phyloP scores from a whole-genome alignment of 2,329 filamentous ascomycete species.

The Aspergillus terreus region DNA sequence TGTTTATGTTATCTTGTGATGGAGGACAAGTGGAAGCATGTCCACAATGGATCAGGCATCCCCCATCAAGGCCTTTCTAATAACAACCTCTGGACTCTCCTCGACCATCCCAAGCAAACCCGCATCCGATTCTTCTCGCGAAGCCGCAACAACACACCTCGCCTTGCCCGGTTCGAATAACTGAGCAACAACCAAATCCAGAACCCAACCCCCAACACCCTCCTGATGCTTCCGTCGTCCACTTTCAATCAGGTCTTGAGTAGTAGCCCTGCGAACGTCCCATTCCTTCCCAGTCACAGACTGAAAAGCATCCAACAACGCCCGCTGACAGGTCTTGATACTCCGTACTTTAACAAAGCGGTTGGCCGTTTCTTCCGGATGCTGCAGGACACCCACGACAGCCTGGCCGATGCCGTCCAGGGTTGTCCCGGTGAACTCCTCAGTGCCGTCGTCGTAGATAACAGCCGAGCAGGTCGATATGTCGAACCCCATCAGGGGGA shows the following conservation, averaged over 20 bases:
- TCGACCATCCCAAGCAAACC: slow-evolving; percentile 3
- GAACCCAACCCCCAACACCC: slow-evolving; percentile 1
- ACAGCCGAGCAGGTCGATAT: not conserved
- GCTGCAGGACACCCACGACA: slow-evolving; percentile 7
- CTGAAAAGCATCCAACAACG: slow-evolving; percentile 10
- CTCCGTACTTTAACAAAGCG: slow-evolving; percentile 6
- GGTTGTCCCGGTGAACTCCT: slow-evolving; percentile 6
- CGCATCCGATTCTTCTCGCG: slow-evolving; percentile 3
- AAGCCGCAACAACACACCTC: slow-evolving; percentile 3
- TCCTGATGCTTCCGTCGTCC: slow-evolving; percentile 2
- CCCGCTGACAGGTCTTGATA: slow-evolving; percentile 6
- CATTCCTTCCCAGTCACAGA: slow-evolving; percentile 3
- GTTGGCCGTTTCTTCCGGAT: slow-evolving; percentile 8
- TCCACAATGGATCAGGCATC: not conserved
- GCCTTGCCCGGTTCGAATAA: slow-evolving; percentile 2
- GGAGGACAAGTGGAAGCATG: not conserved
- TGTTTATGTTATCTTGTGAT: no score
- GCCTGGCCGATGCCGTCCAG: slow-evolving; percentile 8
- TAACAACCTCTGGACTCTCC: slow-evolving; percentile 1
- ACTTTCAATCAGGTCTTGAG: not conserved
- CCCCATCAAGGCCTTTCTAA: not conserved
- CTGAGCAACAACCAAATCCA: slow-evolving; percentile 7
- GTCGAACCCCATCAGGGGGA: slow-evolving; percentile 8
- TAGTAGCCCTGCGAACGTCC: slow-evolving; percentile 3
- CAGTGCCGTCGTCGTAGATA: slow-evolving; percentile 10